Conservation (phyloP, 768 basidiomycete species). For the Kondoa malvinella region DNA sequence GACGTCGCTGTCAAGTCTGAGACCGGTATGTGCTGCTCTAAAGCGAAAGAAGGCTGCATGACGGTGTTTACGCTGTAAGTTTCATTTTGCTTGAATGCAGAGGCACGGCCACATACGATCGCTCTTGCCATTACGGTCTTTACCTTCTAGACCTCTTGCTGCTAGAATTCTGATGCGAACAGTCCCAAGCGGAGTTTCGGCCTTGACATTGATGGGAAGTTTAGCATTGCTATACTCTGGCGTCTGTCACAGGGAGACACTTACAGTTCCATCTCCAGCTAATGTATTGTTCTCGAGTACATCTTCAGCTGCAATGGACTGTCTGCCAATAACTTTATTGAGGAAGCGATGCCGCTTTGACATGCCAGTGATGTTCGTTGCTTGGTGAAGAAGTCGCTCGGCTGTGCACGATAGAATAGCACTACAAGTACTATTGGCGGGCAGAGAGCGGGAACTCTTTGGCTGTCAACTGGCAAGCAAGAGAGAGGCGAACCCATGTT, state of each 20-base stretch:
- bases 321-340: not conserved
- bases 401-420: too few species aligned
- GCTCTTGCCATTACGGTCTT: conserved; percentile 26
- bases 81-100: not conserved
- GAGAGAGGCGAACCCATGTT: too few species aligned
- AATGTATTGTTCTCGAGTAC: not conserved
- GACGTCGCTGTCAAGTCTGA: conserved; percentile 14
- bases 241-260: too few species aligned
- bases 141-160: not conserved
- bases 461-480: too few species aligned
- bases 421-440: too few species aligned
- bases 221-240: too few species aligned
- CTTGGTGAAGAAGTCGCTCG: too few species aligned
- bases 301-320: not conserved
- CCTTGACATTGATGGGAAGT: too few species aligned
- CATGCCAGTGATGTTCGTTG: too few species aligned
- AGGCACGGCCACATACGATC: conserved; percentile 24
- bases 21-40: conserved; percentile 3
- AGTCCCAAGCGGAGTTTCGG: not conserved
- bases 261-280: not conserved
- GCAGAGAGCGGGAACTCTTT: too few species aligned
- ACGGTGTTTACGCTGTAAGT: not conserved
- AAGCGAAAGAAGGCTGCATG: conserved; percentile 5
- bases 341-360: not conserved
- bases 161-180: not conserved